Evolutionary conservation across 768 basidiomycete species (phyloP).

Genomic region (Termitomyces titanicus): DNA sequence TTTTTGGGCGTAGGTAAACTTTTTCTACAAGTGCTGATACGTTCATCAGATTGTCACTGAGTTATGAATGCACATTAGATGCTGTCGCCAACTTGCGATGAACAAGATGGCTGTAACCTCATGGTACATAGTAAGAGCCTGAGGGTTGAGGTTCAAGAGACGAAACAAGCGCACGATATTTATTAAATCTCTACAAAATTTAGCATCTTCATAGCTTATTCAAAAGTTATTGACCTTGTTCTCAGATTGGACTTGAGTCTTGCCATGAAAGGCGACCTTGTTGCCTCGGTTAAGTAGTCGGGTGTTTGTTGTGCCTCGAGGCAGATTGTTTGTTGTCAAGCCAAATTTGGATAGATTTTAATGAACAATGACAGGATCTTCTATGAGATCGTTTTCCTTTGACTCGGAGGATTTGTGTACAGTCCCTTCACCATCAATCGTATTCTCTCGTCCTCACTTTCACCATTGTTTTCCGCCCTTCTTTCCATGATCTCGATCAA

Average conservation of each 20-base stretch:
- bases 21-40: neutral
- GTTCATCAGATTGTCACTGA: neutral
- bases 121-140: no score
- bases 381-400: constrained; percentile 13
- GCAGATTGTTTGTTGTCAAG: constrained; percentile 11
- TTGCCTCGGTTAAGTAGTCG: constrained; percentile 10
- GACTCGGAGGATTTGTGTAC: neutral
- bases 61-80: no score
- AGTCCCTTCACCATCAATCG: constrained; percentile 7
- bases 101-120: neutral
- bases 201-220: no score
- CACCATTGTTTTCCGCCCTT: constrained; percentile 1
- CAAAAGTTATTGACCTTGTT: no score
- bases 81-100: neutral
- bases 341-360: constrained; percentile 10
- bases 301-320: constrained; percentile 13
- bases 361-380: constrained; percentile 25
- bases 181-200: neutral
- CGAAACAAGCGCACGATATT: constrained; percentile 1
- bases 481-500: constrained; percentile 32
- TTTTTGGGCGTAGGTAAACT: neutral
- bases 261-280: constrained; percentile 14
- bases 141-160: neutral
- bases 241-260: no score
- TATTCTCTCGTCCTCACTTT: constrained; percentile 11